A percentile compares a stretch with the other conserved stretches of the same genome.
These are phyloP conservation scores for Allomyces macrogynus DNA, from an alignment of 192 early-diverging fungal genomes.

Conservation along the genomic window DNA sequence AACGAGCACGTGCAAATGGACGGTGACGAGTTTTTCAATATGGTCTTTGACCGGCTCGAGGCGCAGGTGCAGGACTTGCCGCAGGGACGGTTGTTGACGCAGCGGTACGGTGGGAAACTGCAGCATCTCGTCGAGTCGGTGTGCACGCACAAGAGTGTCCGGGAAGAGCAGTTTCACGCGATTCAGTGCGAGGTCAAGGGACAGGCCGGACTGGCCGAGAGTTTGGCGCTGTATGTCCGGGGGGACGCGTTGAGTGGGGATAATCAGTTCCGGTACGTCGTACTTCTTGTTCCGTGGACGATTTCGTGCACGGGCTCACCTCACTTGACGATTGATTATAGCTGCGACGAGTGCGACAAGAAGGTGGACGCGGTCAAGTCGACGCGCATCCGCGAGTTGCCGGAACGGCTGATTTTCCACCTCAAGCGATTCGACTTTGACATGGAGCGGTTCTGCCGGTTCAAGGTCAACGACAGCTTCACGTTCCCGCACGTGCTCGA, in stretches of 20 bases:
- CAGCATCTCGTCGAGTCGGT: conserved; percentile 35
- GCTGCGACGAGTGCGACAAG: conserved; percentile 24
- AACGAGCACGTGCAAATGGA: conserved; percentile 37
- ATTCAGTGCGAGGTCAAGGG: conserved; percentile 37
- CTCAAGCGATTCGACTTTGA: conserved; percentile 45
- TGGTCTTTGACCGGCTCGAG: conserved; percentile 32
- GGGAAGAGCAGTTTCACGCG: conserved; percentile 26
- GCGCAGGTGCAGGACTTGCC: conserved; percentile 20
- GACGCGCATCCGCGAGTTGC: conserved; percentile 29
- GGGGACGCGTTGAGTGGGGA: conserved; percentile 34
- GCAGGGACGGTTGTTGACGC: conserved; percentile 22
- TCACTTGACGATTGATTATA: conserved; percentile 24
- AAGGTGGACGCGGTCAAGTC: conserved; percentile 36
- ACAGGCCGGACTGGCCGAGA: conserved; percentile 27
- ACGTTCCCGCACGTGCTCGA: conserved; percentile 29
- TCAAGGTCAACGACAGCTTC: conserved; percentile 38
- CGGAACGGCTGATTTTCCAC: conserved; percentile 32
- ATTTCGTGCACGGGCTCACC: too few relatives aligned
- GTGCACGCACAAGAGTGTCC: conserved; percentile 28
- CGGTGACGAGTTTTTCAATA: conserved; percentile 37
- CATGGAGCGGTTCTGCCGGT: conserved; percentile 25
- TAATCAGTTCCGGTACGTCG: conserved; percentile 4
- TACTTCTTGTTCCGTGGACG: not conserved
- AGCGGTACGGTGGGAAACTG: conserved; percentile 33
- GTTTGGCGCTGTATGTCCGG: conserved; percentile 30